phyloP scores from a whole-genome alignment of 2,329 filamentous ascomycete genomes.

The Lasiodiplodia hormozganensis region DNA sequence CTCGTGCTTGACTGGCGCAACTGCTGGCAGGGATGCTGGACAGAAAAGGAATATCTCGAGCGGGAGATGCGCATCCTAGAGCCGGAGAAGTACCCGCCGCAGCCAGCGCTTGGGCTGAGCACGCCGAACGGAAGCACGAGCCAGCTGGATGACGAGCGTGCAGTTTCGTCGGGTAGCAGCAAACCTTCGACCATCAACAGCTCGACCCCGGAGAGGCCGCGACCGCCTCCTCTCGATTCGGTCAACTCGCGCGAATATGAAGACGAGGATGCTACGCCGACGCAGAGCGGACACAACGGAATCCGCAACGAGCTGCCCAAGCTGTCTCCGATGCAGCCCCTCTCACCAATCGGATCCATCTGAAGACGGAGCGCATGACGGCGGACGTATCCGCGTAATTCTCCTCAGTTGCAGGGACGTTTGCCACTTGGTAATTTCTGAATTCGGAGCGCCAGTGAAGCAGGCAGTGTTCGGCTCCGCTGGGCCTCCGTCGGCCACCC shows the following conservation, averaged over 20 bases:
- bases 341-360: constrained; percentile 57
- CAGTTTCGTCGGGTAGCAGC: constrained; percentile 66
- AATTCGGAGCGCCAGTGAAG: constrained; percentile 9
- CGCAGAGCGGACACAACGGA: constrained; percentile 44
- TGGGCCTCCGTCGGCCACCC: constrained; percentile 15
- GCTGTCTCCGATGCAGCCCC: constrained; percentile 70
- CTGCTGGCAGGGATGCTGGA: constrained; percentile 96
- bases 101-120: constrained; percentile 7
- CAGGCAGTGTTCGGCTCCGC: not conserved
- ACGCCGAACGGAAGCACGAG: constrained; percentile 27
- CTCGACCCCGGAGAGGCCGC: constrained; percentile 30
- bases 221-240: constrained; percentile 29
- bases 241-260: constrained; percentile 25
- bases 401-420: constrained; percentile 11
- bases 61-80: constrained; percentile 55
- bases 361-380: constrained; percentile 3
- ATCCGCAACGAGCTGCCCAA: constrained; percentile 53
- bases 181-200: constrained; percentile 54
- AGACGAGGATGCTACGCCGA: constrained; percentile 41
- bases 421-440: constrained; percentile 24
- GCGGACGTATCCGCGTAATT: constrained; percentile 4
- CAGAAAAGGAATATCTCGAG: constrained; percentile 80
- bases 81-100: constrained; percentile 29
- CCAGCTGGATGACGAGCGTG: constrained; percentile 57
- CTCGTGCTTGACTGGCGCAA: constrained; percentile 94